phyloP scores from a whole-genome alignment of 768 basidiomycete genomes.

The Russula ochroleuca region DNA sequence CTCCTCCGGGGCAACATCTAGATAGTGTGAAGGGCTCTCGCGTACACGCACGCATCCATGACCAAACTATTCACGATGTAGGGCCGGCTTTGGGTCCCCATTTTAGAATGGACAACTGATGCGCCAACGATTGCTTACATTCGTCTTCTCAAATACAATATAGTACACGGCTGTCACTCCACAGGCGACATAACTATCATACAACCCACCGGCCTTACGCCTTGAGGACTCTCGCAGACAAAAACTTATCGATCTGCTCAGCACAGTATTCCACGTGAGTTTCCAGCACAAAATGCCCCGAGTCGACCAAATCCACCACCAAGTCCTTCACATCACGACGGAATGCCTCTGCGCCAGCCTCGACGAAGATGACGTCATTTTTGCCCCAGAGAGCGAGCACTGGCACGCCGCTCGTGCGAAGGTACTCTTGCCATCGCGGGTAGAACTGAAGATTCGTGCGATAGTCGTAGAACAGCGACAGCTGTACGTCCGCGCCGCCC shows the following conservation, averaged over 20 bases:
- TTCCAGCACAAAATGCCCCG: slow-evolving; percentile 44
- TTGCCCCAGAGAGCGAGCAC: slow-evolving; percentile 48
- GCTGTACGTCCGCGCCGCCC: slow-evolving; percentile 42
- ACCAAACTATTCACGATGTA: background rate
- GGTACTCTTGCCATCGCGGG: slow-evolving; percentile 43
- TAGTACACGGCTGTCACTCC: too few relatives aligned
- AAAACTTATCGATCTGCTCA: slow-evolving; percentile 22
- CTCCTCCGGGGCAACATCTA: background rate
- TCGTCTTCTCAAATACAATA: too few relatives aligned
- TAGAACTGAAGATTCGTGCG: slow-evolving; percentile 42
- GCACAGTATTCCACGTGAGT: slow-evolving; percentile 34
- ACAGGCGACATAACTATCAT: too few relatives aligned
- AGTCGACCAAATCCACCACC: slow-evolving; percentile 40
- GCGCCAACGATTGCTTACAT: too few relatives aligned
- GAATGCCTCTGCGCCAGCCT: slow-evolving; percentile 44
- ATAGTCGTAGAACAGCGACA: slow-evolving; percentile 43
- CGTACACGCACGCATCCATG: too few relatives aligned
- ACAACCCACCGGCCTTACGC: background rate
- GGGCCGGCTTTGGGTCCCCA: background rate
- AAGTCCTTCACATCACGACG: slow-evolving; percentile 38
- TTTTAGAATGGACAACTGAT: too few relatives aligned
- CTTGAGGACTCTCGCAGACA: slow-evolving; percentile 14
- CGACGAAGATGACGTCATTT: slow-evolving; percentile 43
- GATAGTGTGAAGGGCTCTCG: background rate
- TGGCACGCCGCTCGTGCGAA: slow-evolving; percentile 39